Evolutionary conservation across 306 rosid genomes (phyloP).

Genomic region (Dalbergia cultrata): DNA sequence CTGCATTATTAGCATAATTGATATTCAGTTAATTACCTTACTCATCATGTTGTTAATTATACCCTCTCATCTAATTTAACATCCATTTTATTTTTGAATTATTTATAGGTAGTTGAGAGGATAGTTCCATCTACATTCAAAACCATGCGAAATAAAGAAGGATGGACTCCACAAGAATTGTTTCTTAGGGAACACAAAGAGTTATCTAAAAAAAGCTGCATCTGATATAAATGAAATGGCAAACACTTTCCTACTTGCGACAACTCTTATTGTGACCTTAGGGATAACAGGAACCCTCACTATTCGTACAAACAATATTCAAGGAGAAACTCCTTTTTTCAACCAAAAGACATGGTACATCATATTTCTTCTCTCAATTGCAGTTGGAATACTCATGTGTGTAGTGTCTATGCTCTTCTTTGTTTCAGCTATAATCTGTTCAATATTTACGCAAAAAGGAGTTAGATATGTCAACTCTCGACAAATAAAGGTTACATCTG

Average conservation of each 20-base stretch:
- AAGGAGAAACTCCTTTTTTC: background rate
- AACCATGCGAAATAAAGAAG: background rate
- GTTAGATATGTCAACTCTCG: too few species aligned
- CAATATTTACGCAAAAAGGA: too few species aligned
- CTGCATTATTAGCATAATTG: too few species aligned
- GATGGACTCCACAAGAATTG: conserved; percentile 6
- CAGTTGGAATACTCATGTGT: background rate
- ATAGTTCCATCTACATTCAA: background rate
- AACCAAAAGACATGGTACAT: background rate
- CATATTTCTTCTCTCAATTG: conserved; percentile 7
- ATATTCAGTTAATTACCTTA: background rate
- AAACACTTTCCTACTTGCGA: conserved; percentile 18
- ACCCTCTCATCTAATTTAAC: background rate
- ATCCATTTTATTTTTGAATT: background rate
- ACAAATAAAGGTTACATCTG: too few species aligned
- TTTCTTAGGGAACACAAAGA: background rate
- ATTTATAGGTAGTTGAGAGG: conserved; percentile 10
- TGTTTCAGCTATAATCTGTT: background rate
- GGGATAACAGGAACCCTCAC: conserved; percentile 15
- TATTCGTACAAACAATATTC: background rate
- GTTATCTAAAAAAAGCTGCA: background rate
- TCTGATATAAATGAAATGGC: background rate
- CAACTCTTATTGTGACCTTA: background rate
- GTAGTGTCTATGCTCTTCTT: background rate
- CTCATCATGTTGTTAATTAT: background rate